These are phyloP conservation scores for Chytriomyces confervae DNA, from an alignment of 192 early-diverging fungal genomes.

Conservation along the genomic window DNA sequence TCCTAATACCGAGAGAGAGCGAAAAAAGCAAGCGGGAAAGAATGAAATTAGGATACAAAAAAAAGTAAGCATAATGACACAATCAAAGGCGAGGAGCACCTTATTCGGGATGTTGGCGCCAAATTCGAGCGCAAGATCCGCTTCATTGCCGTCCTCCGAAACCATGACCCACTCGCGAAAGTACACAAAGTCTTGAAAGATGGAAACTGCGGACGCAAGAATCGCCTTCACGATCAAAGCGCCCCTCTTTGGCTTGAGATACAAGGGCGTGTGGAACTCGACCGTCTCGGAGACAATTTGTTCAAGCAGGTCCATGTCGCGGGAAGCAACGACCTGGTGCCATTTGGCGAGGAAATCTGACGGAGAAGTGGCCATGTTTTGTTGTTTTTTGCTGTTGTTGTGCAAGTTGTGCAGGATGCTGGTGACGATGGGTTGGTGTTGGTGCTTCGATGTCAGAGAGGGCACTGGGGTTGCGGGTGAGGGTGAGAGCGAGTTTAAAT, in stretches of 20 bases:
- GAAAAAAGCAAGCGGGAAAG: neutral
- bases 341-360: conserved; percentile 23
- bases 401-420: too few relatives aligned
- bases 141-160: conserved; percentile 12
- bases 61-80: too few relatives aligned
- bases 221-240: conserved; percentile 25
- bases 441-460: too few relatives aligned
- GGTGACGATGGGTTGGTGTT: too few relatives aligned
- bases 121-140: conserved; percentile 35
- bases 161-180: conserved; percentile 23
- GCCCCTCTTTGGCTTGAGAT: conserved; percentile 38
- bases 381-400: too few relatives aligned
- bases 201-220: conserved; percentile 25
- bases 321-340: conserved; percentile 27
- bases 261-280: conserved; percentile 42
- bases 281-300: conserved; percentile 25
- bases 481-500: too few relatives aligned
- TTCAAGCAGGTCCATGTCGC: conserved; percentile 27
- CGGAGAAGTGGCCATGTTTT: conserved; percentile 3
- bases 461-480: too few relatives aligned
- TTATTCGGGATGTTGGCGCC: conserved; percentile 30
- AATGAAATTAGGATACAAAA: too few relatives aligned
- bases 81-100: neutral
- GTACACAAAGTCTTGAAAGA: conserved; percentile 43
- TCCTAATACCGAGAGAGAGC: neutral